Conservation (phyloP, 164 flowering plant genomes). For the Umbellularia californica region DNA sequence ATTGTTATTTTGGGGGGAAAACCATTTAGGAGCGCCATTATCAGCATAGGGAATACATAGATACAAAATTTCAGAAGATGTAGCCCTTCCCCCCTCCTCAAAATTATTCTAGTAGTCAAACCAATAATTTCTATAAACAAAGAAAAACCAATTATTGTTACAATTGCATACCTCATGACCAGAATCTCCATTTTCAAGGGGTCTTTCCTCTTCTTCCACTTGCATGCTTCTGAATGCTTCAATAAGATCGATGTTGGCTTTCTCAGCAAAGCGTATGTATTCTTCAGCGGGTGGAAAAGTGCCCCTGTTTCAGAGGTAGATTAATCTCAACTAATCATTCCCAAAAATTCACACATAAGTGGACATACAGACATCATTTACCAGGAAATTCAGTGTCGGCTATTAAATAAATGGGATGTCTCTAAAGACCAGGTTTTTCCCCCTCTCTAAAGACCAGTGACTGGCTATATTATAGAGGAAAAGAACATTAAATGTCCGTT, state of each 20-base stretch:
- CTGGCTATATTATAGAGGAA: too few relatives aligned
- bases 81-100: too few relatives aligned
- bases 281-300: constrained; percentile 47
- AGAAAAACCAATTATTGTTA: neutral
- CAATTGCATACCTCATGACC: constrained; percentile 38
- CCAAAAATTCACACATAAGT: neutral
- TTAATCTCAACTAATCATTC: neutral
- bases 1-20: too few relatives aligned
- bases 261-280: constrained; percentile 35
- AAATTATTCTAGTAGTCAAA: neutral
- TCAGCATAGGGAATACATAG: too few relatives aligned
- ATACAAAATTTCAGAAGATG: too few relatives aligned
- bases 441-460: too few relatives aligned
- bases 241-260: constrained; percentile 42
- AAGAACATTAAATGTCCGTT: too few relatives aligned
- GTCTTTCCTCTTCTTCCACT: constrained; percentile 30
- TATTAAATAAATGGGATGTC: too few relatives aligned
- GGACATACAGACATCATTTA: neutral
- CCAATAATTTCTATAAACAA: neutral
- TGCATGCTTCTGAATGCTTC: constrained; percentile 55
- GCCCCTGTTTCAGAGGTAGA: constrained; percentile 27
- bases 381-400: neutral
- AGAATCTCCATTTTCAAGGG: constrained; percentile 47
- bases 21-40: too few relatives aligned
- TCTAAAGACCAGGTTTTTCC: too few relatives aligned